A percentile compares a stretch with the other conserved stretches of the same genome.
These are phyloP conservation scores for Voacanga thouarsii DNA, from an alignment of 257 asterid genomes.

Conservation along the genomic window DNA sequence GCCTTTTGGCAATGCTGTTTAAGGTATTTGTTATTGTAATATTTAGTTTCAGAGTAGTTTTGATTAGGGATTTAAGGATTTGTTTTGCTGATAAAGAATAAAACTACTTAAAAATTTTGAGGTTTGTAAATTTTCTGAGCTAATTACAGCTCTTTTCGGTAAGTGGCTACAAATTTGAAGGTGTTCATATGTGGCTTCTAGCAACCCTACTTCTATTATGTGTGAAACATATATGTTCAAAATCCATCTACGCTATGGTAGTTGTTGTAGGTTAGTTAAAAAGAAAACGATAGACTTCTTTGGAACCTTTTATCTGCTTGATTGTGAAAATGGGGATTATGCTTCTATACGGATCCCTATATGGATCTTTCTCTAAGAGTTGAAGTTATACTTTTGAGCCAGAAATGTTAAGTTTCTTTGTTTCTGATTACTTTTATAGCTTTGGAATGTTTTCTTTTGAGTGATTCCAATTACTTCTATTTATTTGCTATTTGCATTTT, in stretches of 20 bases:
- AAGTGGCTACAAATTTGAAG: background rate
- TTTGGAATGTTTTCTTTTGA: no score
- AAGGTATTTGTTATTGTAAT: background rate
- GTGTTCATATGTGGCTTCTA: no score
- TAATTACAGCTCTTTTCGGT: background rate
- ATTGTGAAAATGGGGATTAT: background rate
- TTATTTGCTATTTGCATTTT: no score
- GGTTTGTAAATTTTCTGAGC: background rate
- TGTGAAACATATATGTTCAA: background rate
- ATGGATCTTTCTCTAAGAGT: no score
- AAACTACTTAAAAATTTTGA: background rate
- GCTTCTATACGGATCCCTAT: background rate
- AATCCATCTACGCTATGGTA: background rate
- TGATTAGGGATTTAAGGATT: constrained; percentile 1
- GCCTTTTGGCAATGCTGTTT: background rate
- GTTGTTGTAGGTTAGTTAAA: background rate
- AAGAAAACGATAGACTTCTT: background rate
- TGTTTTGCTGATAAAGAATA: background rate
- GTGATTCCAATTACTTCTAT: no score
- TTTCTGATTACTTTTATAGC: no score
- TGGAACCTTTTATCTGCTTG: no score
- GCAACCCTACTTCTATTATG: background rate
- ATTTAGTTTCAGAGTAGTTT: background rate
- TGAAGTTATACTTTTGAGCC: no score
- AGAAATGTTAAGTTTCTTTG: no score